These are phyloP conservation scores for Xerocomellus intermedius DNA, from an alignment of 768 basidiomycete species.

Conservation along the genomic window DNA sequence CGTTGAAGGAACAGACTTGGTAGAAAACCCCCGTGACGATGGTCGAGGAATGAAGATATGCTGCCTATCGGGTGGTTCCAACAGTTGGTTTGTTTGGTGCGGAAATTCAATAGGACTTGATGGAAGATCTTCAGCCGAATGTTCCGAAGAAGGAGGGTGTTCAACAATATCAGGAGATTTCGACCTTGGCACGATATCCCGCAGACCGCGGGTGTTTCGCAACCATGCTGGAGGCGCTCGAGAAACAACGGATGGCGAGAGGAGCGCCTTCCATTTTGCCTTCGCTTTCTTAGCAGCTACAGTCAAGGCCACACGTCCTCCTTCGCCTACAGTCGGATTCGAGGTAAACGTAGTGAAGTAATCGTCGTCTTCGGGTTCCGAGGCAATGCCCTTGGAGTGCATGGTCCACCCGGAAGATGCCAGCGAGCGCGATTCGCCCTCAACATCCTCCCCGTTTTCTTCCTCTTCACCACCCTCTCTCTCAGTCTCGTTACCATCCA, in stretches of 20 bases:
- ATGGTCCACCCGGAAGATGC: slow-evolving; percentile 51
- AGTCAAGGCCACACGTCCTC: slow-evolving; percentile 38
- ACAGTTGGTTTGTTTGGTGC: slow-evolving; percentile 6
- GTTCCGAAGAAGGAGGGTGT: slow-evolving; percentile 23
- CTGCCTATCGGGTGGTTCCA: slow-evolving; percentile 22
- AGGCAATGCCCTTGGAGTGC: slow-evolving; percentile 35
- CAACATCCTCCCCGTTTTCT: slow-evolving; percentile 41
- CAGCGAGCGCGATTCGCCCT: slow-evolving; percentile 50
- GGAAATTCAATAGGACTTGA: slow-evolving; percentile 18
- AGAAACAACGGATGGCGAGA: slow-evolving; percentile 36
- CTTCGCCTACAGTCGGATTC: slow-evolving; percentile 30
- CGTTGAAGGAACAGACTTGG: slow-evolving; percentile 30
- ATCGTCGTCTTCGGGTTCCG: slow-evolving; percentile 44
- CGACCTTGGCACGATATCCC: slow-evolving; percentile 8
- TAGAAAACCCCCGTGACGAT: slow-evolving; percentile 29
- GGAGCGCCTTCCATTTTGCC: slow-evolving; percentile 50
- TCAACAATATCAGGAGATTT: slow-evolving; percentile 27
- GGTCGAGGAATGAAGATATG: slow-evolving; percentile 23
- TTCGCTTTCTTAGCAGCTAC: slow-evolving; percentile 54
- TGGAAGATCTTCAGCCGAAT: slow-evolving; percentile 27
- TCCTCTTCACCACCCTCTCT: slow-evolving; percentile 37
- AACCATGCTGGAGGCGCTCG: slow-evolving; percentile 33
- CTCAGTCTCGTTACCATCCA: slow-evolving; percentile 41
- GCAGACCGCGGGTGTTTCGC: slow-evolving; percentile 23
- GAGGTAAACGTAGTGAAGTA: slow-evolving; percentile 30